phyloP scores from a whole-genome alignment of 2,329 filamentous ascomycete species.

The Colletotrichum tabaci region DNA sequence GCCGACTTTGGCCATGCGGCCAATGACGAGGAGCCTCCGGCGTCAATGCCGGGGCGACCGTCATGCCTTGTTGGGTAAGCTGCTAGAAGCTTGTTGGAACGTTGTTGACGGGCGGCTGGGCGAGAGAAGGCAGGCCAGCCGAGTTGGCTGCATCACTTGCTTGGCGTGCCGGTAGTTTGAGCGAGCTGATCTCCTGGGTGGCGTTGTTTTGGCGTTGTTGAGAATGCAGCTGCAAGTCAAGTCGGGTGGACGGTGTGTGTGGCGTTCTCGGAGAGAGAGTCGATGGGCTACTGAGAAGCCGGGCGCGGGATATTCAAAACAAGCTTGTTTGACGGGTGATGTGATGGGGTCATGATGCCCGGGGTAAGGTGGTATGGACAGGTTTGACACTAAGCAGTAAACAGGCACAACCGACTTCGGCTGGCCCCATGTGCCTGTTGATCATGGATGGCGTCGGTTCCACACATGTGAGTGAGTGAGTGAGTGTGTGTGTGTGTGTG shows the following conservation, averaged over 20 bases:
- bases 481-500: no score
- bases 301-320: neutral
- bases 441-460: neutral
- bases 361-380: neutral
- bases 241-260: no score
- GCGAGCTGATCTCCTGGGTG: slow-evolving; percentile 11
- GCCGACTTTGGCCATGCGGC: neutral
- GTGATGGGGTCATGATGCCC: neutral
- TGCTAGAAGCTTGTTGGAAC: slow-evolving; percentile 20
- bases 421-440: slow-evolving; percentile 4
- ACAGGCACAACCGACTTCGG: neutral
- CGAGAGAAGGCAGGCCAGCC: neutral
- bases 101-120: slow-evolving; percentile 6
- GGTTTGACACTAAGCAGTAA: neutral
- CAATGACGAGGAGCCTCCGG: slow-evolving; percentile 2
- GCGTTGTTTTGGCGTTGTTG: no score
- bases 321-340: neutral
- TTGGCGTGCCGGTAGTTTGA: slow-evolving; percentile 32
- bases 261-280: neutral
- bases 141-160: neutral
- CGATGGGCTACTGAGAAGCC: neutral
- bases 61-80: neutral
- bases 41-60: slow-evolving; percentile 5
- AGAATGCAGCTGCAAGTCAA: neutral
- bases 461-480: no score